These are phyloP conservation scores for Suillus luteus DNA, from an alignment of 768 basidiomycete genomes.

Conservation along the genomic window DNA sequence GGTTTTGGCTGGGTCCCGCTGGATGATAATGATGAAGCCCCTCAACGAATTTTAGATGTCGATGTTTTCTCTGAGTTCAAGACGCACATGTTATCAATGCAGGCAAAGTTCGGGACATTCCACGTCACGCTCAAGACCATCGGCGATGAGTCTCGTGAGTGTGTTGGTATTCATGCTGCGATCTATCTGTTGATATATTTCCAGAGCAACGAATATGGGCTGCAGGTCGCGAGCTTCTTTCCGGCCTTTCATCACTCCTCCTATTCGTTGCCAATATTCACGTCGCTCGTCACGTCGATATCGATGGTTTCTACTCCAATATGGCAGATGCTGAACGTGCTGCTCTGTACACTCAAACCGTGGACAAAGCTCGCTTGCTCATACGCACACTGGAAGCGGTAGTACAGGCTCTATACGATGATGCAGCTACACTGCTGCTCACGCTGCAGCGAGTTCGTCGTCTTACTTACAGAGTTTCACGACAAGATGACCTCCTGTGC, in stretches of 20 bases:
- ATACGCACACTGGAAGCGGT: slow-evolving; percentile 70
- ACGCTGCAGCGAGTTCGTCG: slow-evolving; percentile 48
- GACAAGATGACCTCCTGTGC: slow-evolving; percentile 26
- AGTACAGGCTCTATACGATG: slow-evolving; percentile 76
- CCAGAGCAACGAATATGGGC: slow-evolving; percentile 33
- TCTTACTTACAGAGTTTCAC: slow-evolving; percentile 8
- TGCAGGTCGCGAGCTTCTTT: slow-evolving; percentile 52
- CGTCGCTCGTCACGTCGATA: slow-evolving; percentile 79
- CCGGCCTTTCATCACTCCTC: slow-evolving; percentile 60
- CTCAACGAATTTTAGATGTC: slow-evolving; percentile 48
- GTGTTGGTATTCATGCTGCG: neutral
- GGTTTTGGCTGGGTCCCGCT: slow-evolving; percentile 80
- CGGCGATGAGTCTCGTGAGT: slow-evolving; percentile 28
- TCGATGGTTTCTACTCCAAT: slow-evolving; percentile 68
- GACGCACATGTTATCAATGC: slow-evolving; percentile 47
- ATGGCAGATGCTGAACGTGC: slow-evolving; percentile 43
- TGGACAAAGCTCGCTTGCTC: slow-evolving; percentile 67
- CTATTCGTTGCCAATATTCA: slow-evolving; percentile 68
- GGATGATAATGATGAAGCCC: slow-evolving; percentile 48
- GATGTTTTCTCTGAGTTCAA: slow-evolving; percentile 59
- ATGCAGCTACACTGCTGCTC: slow-evolving; percentile 60
- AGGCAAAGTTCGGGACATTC: slow-evolving; percentile 47
- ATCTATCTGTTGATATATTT: slow-evolving; percentile 14
- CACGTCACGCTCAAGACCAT: slow-evolving; percentile 27
- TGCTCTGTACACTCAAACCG: slow-evolving; percentile 59